A percentile compares a stretch with the other conserved stretches of the same genome.
Conservation (phyloP, 805 yeast genomes). For the Cyberlindnera meyerae region DNA sequence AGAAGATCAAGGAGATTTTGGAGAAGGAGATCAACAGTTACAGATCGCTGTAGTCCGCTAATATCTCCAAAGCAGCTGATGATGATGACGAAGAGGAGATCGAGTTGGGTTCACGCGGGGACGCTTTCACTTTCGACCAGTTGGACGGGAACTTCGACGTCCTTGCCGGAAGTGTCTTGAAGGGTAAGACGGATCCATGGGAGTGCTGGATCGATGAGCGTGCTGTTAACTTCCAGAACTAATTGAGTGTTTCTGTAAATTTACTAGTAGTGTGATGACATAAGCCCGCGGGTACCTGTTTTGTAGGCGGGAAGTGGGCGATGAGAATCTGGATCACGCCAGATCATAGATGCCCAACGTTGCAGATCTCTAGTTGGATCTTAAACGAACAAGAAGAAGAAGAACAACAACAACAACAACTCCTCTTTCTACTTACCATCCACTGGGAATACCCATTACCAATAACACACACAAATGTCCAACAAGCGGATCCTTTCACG, state of each 20-base stretch:
- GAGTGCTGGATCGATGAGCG: slow-evolving; percentile 75
- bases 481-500: slow-evolving; percentile 30
- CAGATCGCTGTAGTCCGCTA: slow-evolving; percentile 42
- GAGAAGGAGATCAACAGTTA: slow-evolving; percentile 60
- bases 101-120: slow-evolving; percentile 36
- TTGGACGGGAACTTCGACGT: slow-evolving; percentile 73
- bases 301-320: no score
- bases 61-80: slow-evolving; percentile 28
- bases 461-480: slow-evolving; percentile 11
- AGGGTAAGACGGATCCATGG: slow-evolving; percentile 54
- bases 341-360: no score
- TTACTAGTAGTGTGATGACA: neutral
- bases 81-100: slow-evolving; percentile 37
- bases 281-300: no score
- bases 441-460: no score
- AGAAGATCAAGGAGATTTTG: slow-evolving; percentile 52
- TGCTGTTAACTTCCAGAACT: slow-evolving; percentile 45
- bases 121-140: slow-evolving; percentile 56
- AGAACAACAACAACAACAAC: no score
- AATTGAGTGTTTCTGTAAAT: neutral
- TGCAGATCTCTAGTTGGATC: no score
- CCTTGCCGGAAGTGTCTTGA: slow-evolving; percentile 65
- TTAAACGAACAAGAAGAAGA: no score
- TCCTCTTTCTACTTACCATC: no score
- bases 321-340: no score